Evolutionary conservation across 192 early-diverging fungal species (phyloP).

Genomic region (Backusella sp.): DNA sequence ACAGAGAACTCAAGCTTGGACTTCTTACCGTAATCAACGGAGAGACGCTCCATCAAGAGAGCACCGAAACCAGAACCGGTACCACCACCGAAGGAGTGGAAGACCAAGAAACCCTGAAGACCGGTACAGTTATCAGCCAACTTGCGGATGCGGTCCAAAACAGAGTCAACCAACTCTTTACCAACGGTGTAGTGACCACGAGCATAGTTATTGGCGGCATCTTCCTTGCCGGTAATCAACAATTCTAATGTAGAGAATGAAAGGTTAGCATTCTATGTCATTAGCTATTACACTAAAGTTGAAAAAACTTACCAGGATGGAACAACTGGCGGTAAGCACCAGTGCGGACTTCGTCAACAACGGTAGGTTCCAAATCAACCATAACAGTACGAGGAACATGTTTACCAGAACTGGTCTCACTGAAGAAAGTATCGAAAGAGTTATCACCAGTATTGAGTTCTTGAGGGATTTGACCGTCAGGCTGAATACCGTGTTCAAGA

Average conservation of each 20-base stretch:
- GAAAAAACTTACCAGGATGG: slow-evolving; percentile 41
- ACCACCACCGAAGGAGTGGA: slow-evolving; percentile 60
- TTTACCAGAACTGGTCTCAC: slow-evolving; percentile 42
- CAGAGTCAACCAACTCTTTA: slow-evolving; percentile 49
- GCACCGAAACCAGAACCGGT: slow-evolving; percentile 56
- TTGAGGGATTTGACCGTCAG: slow-evolving; percentile 35
- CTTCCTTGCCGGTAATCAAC: slow-evolving; percentile 51
- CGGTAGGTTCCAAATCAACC: slow-evolving; percentile 51
- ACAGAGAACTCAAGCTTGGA: slow-evolving; percentile 49
- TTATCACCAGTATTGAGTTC: slow-evolving; percentile 34
- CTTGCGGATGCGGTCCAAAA: slow-evolving; percentile 51
- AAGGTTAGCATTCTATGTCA: background rate
- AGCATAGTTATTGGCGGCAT: slow-evolving; percentile 58
- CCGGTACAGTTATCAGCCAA: slow-evolving; percentile 46
- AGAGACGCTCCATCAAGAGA: slow-evolving; percentile 46
- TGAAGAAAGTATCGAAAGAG: slow-evolving; percentile 45
- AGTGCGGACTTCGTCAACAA: slow-evolving; percentile 49
- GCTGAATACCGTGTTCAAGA: slow-evolving; percentile 37
- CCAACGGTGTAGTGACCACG: slow-evolving; percentile 58
- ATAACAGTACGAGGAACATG: slow-evolving; percentile 47
- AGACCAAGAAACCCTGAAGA: slow-evolving; percentile 54
- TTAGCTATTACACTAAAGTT: background rate
- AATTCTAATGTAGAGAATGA: slow-evolving; percentile 20
- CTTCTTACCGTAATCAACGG: slow-evolving; percentile 52
- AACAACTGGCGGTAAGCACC: slow-evolving; percentile 46